Evolutionary conservation across 495 filamentous ascomycete species (phyloP).

Genomic region (Cercophora sp.): DNA sequence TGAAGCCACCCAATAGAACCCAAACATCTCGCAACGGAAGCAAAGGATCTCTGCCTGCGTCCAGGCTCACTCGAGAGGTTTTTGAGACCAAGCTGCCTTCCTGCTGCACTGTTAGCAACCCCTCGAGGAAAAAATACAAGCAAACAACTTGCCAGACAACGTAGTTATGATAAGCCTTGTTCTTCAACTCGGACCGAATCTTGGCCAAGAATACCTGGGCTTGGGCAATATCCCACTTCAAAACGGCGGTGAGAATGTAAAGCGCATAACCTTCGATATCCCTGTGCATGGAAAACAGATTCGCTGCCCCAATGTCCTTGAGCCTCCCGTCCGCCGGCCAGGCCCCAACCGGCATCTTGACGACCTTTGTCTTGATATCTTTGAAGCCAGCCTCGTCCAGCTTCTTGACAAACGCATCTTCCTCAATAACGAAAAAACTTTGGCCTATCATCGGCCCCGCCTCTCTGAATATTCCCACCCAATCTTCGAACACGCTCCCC

Average conservation of each 20-base stretch:
- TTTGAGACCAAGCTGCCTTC: background rate
- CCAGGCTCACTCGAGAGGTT: background rate
- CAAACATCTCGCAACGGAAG: no score
- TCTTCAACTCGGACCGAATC: slow-evolving; percentile 3
- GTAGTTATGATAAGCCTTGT: slow-evolving; percentile 1
- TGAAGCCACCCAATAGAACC: no score
- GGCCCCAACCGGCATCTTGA: background rate
- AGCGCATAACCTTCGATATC: background rate
- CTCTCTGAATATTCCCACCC: background rate
- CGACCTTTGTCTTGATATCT: background rate
- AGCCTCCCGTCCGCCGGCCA: background rate
- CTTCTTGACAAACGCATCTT: background rate
- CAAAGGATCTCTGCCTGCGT: no score
- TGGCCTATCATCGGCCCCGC: background rate
- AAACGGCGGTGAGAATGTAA: background rate
- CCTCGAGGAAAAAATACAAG: background rate
- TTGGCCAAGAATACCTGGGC: background rate
- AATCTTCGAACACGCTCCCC: background rate
- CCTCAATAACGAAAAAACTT: background rate
- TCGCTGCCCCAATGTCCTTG: background rate
- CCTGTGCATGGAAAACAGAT: background rate
- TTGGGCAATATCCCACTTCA: background rate
- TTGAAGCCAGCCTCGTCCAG: background rate
- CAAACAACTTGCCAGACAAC: background rate
- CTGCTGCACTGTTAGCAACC: background rate